Conservation (phyloP, 2,329 filamentous ascomycete species). For the Penicillium brevicompactum region DNA sequence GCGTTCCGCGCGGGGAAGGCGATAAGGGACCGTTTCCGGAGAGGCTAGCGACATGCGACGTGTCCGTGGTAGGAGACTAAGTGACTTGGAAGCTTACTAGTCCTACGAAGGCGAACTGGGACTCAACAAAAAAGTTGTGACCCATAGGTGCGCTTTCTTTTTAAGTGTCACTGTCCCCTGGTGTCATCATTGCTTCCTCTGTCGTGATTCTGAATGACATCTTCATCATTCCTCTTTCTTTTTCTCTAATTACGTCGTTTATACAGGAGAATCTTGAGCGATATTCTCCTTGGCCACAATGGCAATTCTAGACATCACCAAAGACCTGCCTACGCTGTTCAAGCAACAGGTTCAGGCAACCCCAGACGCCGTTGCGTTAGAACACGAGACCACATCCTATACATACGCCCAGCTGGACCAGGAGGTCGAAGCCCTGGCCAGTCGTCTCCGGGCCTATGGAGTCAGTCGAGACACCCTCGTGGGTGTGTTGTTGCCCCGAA, state of each 20-base stretch:
- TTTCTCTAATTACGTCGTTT: background rate
- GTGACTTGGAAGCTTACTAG: no score
- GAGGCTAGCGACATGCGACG: background rate
- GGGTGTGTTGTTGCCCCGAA: slow-evolving; percentile 73
- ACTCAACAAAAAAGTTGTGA: slow-evolving; percentile 5
- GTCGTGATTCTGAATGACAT: background rate
- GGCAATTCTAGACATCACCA: slow-evolving; percentile 68
- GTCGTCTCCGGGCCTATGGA: slow-evolving; percentile 65
- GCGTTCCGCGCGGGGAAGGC: background rate
- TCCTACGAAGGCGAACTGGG: no score
- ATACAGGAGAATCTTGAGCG: background rate
- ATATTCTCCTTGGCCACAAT: slow-evolving; percentile 44
- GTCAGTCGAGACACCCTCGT: slow-evolving; percentile 74
- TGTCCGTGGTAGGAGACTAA: no score
- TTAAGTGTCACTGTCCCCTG: background rate
- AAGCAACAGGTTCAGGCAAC: slow-evolving; percentile 67
- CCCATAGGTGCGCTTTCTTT: background rate
- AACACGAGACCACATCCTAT: slow-evolving; percentile 67
- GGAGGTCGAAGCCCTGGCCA: slow-evolving; percentile 66
- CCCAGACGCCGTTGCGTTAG: slow-evolving; percentile 69
- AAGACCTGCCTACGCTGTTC: slow-evolving; percentile 74
- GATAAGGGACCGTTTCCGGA: slow-evolving; percentile 5
- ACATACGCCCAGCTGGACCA: slow-evolving; percentile 74
- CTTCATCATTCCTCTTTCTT: background rate
- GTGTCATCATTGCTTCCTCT: background rate